Evolutionary conservation across 148 eudicot species (phyloP).

Genomic region (Nepenthes gracilis): DNA sequence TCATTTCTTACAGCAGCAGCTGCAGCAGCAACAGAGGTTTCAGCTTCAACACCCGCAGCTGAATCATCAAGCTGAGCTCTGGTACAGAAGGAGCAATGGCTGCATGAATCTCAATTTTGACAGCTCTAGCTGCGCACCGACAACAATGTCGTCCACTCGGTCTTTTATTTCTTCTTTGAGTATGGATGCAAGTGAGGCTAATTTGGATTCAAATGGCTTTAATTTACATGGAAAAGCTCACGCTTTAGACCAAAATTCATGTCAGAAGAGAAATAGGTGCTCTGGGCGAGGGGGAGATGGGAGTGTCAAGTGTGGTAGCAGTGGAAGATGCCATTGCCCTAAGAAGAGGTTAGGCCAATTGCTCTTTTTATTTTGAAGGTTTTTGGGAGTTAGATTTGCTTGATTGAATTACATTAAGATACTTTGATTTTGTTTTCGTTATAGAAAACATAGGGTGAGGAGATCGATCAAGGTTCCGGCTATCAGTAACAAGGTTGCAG

Average conservation of each 20-base stretch:
- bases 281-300: slow-evolving; percentile 58
- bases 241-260: slow-evolving; percentile 43
- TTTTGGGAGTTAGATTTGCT: not conserved
- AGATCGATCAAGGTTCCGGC: slow-evolving; percentile 96
- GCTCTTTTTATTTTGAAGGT: not conserved
- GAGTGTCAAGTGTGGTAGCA: slow-evolving; percentile 57
- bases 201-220: slow-evolving; percentile 46
- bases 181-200: slow-evolving; percentile 68
- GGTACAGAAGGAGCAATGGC: slow-evolving; percentile 46
- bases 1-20: slow-evolving; percentile 23
- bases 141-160: slow-evolving; percentile 69
- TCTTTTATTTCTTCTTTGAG: slow-evolving; percentile 84
- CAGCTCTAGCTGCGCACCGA: slow-evolving; percentile 50
- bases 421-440: slow-evolving; percentile 4
- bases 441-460: slow-evolving; percentile 79
- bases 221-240: slow-evolving; percentile 41
- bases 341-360: slow-evolving; percentile 56
- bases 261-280: slow-evolving; percentile 50
- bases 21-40: slow-evolving; percentile 29
- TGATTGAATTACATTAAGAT: not conserved
- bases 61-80: slow-evolving; percentile 51
- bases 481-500: slow-evolving; percentile 88
- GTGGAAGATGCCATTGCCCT: slow-evolving; percentile 83
- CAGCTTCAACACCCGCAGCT: slow-evolving; percentile 42
- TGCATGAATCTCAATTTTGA: slow-evolving; percentile 67